Conservation (phyloP, 2,329 filamentous ascomycete species). For the Trichophaea hybrida region DNA sequence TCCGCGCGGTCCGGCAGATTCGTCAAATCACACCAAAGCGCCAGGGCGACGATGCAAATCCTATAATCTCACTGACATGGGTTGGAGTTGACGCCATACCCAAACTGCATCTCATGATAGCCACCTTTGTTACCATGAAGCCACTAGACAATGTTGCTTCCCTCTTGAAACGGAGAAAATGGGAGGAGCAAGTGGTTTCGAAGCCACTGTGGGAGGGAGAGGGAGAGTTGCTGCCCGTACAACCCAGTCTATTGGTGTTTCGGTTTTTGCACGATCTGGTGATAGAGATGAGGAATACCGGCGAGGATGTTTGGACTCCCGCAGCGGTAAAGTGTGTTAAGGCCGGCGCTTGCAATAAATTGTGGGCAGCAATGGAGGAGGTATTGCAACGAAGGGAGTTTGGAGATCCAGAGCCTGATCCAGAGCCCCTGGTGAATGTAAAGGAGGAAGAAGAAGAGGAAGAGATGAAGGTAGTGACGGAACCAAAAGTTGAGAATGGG, state of each 20-base stretch:
- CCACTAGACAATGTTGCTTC: slow-evolving; percentile 35
- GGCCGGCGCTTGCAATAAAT: slow-evolving; percentile 37
- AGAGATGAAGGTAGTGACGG: not conserved
- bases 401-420: not conserved
- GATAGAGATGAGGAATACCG: slow-evolving; percentile 51
- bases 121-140: slow-evolving; percentile 37
- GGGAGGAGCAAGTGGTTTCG: slow-evolving; percentile 40
- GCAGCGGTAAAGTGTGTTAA: slow-evolving; percentile 52
- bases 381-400: not conserved
- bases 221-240: slow-evolving; percentile 52
- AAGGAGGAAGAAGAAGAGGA: not conserved
- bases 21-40: slow-evolving; percentile 48
- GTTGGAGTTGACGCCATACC: slow-evolving; percentile 51
- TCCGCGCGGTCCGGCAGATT: slow-evolving; percentile 62
- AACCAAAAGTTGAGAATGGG: not conserved
- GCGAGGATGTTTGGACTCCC: slow-evolving; percentile 69
- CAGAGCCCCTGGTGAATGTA: not conserved
- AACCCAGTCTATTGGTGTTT: slow-evolving; percentile 63
- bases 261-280: slow-evolving; percentile 53
- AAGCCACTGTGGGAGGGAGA: slow-evolving; percentile 64
- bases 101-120: slow-evolving; percentile 49
- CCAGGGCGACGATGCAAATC: slow-evolving; percentile 26
- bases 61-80: slow-evolving; percentile 31
- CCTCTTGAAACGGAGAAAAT: slow-evolving; percentile 35
- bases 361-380: slow-evolving; percentile 32